phyloP scores from a whole-genome alignment of 1,284 basidiomycete species.

The Hymenochaete sp. region DNA sequence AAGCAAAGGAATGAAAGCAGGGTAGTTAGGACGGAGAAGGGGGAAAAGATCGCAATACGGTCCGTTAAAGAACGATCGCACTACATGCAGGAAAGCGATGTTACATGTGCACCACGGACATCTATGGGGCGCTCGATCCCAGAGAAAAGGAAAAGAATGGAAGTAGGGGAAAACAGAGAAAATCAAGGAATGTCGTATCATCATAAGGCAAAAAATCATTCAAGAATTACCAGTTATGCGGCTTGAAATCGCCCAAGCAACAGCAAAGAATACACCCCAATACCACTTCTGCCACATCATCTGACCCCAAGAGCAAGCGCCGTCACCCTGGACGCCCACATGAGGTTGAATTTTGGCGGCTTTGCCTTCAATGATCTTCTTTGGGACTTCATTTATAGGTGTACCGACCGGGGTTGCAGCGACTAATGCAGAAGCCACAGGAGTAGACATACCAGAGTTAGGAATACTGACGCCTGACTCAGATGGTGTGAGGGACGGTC shows the following conservation, averaged over 20 bases:
- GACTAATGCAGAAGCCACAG: constrained; percentile 17
- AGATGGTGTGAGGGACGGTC: too few species aligned
- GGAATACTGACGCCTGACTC: constrained; percentile 35
- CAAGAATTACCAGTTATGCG: constrained; percentile 35
- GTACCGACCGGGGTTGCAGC: constrained; percentile 12
- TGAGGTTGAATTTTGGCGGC: constrained; percentile 17
- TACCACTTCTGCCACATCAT: constrained; percentile 77
- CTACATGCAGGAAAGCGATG: too few species aligned
- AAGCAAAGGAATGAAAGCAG: too few species aligned
- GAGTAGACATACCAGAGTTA: constrained; percentile 21
- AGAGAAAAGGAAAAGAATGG: not conserved
- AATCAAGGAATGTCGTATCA: not conserved
- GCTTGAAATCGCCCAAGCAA: constrained; percentile 68
- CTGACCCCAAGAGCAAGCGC: constrained; percentile 50
- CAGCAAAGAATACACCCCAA: constrained; percentile 67
- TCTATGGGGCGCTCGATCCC: too few species aligned
- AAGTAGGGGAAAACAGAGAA: not conserved
- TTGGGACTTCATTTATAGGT: constrained; percentile 4
- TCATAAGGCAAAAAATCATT: not conserved
- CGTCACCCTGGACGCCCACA: constrained; percentile 27
- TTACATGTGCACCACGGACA: too few species aligned
- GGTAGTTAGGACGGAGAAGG: too few species aligned
- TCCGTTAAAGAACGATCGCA: too few species aligned
- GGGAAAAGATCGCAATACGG: too few species aligned
- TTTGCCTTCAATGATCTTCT: not conserved